Percentiles rank a stretch among this genome's conserved stretches.
Conservation (phyloP, 805 yeast genomes). For the Maudiozyma turicensis region DNA sequence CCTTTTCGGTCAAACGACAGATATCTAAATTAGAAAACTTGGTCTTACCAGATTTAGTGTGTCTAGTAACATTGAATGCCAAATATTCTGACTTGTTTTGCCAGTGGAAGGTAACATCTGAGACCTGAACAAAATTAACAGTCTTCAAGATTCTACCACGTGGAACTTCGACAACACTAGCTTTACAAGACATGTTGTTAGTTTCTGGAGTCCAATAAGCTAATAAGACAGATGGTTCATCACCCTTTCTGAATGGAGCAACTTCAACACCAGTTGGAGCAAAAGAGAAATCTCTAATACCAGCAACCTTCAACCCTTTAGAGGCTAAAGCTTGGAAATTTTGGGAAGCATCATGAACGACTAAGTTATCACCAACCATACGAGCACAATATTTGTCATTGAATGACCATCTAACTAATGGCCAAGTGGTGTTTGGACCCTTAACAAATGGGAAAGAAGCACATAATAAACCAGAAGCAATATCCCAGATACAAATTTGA, state of each 20-base stretch:
- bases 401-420: slow-evolving; percentile 89
- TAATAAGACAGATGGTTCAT: slow-evolving; percentile 54
- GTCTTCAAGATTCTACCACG: slow-evolving; percentile 77
- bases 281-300: slow-evolving; percentile 85
- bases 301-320: slow-evolving; percentile 74
- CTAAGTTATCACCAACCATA: slow-evolving; percentile 84
- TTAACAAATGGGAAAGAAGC: slow-evolving; percentile 83
- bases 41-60: slow-evolving; percentile 90
- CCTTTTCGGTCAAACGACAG: slow-evolving; percentile 78
- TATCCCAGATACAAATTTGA: slow-evolving; percentile 88
- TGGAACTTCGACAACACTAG: slow-evolving; percentile 80
- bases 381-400: slow-evolving; percentile 93
- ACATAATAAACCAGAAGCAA: slow-evolving; percentile 69
- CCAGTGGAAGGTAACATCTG: slow-evolving; percentile 88
- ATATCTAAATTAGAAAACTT: slow-evolving; percentile 85
- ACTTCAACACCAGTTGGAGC: slow-evolving; percentile 81
- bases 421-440: slow-evolving; percentile 78
- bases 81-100: slow-evolving; percentile 75
- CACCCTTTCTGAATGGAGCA: slow-evolving; percentile 43
- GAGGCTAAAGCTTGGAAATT: slow-evolving; percentile 76
- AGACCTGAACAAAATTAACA: slow-evolving; percentile 88
- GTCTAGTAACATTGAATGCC: slow-evolving; percentile 94
- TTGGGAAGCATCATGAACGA: slow-evolving; percentile 72
- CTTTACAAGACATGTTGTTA: slow-evolving; percentile 88
- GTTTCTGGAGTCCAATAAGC: slow-evolving; percentile 97